These are phyloP conservation scores for Prunus persica DNA, from an alignment of 306 rosid genomes.

Conservation along the genomic window DNA sequence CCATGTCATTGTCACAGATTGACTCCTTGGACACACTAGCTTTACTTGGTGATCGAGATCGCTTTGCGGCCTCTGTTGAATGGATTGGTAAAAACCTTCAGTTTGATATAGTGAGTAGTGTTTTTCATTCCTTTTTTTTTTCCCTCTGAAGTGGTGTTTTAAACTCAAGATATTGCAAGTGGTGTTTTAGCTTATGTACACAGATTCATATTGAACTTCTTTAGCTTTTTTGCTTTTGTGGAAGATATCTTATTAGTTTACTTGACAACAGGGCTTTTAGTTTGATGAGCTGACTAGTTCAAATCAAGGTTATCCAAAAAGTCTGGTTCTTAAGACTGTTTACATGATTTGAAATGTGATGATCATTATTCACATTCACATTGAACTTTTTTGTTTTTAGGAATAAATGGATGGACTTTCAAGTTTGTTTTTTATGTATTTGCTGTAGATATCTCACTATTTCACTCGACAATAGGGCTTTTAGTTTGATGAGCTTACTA, in stretches of 20 bases:
- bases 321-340: background rate
- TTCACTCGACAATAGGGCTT: background rate
- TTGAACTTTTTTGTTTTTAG: background rate
- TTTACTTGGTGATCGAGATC: slow-evolving; percentile 75
- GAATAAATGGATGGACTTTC: background rate
- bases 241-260: background rate
- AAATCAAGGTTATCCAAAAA: background rate
- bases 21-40: slow-evolving; percentile 91
- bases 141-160: background rate
- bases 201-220: background rate
- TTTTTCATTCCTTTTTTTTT: background rate
- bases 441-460: background rate
- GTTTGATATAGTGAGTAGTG: slow-evolving; percentile 86
- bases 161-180: background rate
- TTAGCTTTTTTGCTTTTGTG: background rate
- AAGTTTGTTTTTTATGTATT: background rate
- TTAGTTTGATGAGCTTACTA: background rate
- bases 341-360: background rate
- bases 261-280: background rate
- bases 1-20: slow-evolving; percentile 46
- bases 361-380: too few species aligned
- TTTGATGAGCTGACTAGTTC: background rate
- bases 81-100: slow-evolving; percentile 98
- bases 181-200: background rate
- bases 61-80: slow-evolving; percentile 71